These are phyloP conservation scores for Pyrenopolyporus hunteri DNA, from an alignment of 495 filamentous ascomycete species.

Conservation along the genomic window DNA sequence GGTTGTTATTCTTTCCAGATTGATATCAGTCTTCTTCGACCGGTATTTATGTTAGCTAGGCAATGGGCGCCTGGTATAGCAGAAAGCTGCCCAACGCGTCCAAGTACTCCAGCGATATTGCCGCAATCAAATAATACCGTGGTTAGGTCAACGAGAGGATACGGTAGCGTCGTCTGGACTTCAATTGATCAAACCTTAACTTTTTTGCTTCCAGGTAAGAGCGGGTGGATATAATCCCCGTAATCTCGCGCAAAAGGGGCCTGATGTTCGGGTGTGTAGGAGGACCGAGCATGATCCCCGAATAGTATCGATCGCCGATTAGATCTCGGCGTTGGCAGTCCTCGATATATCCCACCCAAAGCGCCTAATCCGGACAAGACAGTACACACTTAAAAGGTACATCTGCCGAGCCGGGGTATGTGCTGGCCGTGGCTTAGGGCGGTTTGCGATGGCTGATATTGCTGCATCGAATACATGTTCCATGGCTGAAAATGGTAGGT, in stretches of 20 bases:
- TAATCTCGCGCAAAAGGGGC: no score
- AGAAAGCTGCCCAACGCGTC: constrained; percentile 15
- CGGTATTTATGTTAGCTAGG: constrained; percentile 44
- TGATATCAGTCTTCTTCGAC: constrained; percentile 25
- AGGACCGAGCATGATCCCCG: constrained; percentile 9
- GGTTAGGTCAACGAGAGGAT: no score
- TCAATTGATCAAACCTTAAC: no score
- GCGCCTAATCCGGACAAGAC: constrained; percentile 10
- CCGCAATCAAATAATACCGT: constrained; percentile 9
- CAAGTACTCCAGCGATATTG: constrained; percentile 3
- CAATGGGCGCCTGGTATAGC: constrained; percentile 27
- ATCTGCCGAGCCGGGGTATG: constrained; percentile 21
- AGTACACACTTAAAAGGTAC: constrained; percentile 13
- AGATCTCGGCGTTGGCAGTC: constrained; percentile 2
- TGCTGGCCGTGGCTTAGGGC: constrained; percentile 11
- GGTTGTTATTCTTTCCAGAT: constrained; percentile 36
- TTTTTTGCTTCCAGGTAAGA: no score
- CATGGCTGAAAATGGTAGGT: constrained; percentile 38
- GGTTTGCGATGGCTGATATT: constrained; percentile 31
- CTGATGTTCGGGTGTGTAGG: constrained; percentile 1
- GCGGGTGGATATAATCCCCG: no score
- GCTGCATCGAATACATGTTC: constrained; percentile 38
- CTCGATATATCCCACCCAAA: constrained; percentile 14
- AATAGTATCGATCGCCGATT: background rate
- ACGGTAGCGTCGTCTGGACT: no score